phyloP scores from a whole-genome alignment of 305 asterid genomes.

The Nicotiana rustica region DNA sequence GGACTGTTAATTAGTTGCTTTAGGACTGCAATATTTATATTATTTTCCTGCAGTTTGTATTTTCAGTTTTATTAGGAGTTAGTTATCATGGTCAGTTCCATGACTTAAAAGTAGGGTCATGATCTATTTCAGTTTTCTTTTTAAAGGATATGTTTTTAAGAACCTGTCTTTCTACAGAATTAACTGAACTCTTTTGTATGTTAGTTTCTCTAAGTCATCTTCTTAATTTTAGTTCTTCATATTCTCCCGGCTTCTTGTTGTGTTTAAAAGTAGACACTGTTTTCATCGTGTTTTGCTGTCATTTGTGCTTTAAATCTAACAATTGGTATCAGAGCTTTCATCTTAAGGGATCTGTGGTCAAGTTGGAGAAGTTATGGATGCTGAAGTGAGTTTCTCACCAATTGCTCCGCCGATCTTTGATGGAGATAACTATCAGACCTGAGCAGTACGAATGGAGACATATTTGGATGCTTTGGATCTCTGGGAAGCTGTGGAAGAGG shows the following conservation, averaged over 20 bases:
- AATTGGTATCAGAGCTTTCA: background rate
- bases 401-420: slow-evolving; percentile 24
- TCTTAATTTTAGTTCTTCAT: background rate
- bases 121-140: background rate
- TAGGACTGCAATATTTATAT: background rate
- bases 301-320: background rate
- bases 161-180: background rate
- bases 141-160: background rate
- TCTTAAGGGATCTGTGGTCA: background rate
- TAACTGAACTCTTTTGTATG: background rate
- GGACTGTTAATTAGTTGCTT: slow-evolving; percentile 38
- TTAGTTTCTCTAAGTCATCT: background rate
- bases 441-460: slow-evolving; percentile 19
- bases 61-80: background rate
- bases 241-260: background rate
- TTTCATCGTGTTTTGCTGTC: background rate
- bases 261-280: background rate
- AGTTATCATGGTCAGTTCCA: background rate
- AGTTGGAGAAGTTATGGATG: background rate
- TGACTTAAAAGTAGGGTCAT: background rate
- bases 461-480: slow-evolving; percentile 25
- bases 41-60: background rate
- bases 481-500: background rate
- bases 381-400: background rate
- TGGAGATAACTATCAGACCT: slow-evolving; percentile 32